Evolutionary conservation across 2,329 filamentous ascomycete species (phyloP), one percentile per base, ranked within the genome.

Genomic region (Curvularia hawaiiensis): DNA sequence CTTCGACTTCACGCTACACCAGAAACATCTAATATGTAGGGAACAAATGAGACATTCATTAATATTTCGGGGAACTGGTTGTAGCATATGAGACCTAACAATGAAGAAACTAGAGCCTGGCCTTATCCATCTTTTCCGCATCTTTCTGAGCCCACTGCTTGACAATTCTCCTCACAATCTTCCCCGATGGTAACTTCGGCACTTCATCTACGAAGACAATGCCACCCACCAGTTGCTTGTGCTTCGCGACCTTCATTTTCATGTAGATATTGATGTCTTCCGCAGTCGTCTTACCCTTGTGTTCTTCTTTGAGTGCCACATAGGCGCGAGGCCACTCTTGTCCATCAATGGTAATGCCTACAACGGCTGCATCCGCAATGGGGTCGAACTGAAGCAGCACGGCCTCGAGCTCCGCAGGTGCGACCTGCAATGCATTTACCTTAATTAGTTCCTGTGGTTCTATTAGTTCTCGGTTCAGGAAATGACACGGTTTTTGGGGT

Each of bases 71-170:
- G n/a, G n/a, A n/a, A n/a, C n/a, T n/a, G n/a, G n/a, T n/a, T n/a
- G n/a, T n/a, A n/a, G n/a, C n/a, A n/a, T n/a, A n/a, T n/a, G n/a
- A n/a, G n/a, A n/a, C n/a, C n/a, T 24, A n/a, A 47, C 28, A 3
- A 1, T 6, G 20, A 10, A 4, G 31, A 11, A 12, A n/a, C 46
- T 33, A 73, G 28, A 73, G 49, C 31, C 64, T 72, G 5, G 69
- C 62, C 54, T 64, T 74, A 8, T 62, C 62, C 50, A 77, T 66
- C 40, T 63, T 69, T 48, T 75, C 64, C 2, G 79, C 80, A 70
- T 86, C 84, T 56, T 75, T 75, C 73, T 83, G 85, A 7, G 84
- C 80, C 83, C 83, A 85, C 43, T 85, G 82, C 62, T 81, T 80
- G 75, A 87, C 76, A 6, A 81, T 69, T 63, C 85, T 85, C 48